phyloP scores from a whole-genome alignment of 768 basidiomycete genomes.

The Cubamyces lactineus region DNA sequence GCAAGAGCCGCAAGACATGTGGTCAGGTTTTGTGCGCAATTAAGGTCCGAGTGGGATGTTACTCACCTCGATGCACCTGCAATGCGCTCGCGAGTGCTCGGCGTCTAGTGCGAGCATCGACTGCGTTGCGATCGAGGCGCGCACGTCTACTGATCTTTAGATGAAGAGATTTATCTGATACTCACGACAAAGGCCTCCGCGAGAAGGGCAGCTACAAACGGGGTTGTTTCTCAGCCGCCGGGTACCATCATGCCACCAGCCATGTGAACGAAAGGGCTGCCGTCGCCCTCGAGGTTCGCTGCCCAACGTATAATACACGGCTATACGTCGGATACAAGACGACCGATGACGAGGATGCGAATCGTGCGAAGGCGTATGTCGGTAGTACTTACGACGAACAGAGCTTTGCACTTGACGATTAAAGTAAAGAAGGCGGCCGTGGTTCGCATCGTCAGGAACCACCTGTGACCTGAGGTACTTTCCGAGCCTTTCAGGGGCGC shows the following conservation, averaged over 20 bases:
- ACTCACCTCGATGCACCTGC: not conserved
- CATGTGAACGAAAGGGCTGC: constrained; percentile 5
- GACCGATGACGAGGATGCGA: not conserved
- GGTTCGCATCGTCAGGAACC: too few species aligned
- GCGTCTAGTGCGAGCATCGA: not conserved
- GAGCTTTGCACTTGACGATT: too few species aligned
- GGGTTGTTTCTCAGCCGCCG: not conserved
- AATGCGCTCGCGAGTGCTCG: not conserved
- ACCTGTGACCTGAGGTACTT: too few species aligned
- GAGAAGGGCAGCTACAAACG: not conserved
- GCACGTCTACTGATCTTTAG: not conserved
- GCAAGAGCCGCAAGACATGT: not conserved
- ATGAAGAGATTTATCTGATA: not conserved
- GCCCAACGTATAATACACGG: not conserved
- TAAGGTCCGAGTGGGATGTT: not conserved
- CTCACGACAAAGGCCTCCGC: not conserved
- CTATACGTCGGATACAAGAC: constrained; percentile 2
- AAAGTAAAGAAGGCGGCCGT: not conserved
- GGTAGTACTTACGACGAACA: not conserved
- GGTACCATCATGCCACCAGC: not conserved
- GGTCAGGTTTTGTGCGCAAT: not conserved
- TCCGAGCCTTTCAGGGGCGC: too few species aligned
- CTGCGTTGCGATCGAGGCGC: not conserved
- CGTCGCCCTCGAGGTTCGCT: not conserved
- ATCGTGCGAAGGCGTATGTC: not conserved